phyloP scores from a whole-genome alignment of 2,329 filamentous ascomycete species.

The Didymella lethalis region DNA sequence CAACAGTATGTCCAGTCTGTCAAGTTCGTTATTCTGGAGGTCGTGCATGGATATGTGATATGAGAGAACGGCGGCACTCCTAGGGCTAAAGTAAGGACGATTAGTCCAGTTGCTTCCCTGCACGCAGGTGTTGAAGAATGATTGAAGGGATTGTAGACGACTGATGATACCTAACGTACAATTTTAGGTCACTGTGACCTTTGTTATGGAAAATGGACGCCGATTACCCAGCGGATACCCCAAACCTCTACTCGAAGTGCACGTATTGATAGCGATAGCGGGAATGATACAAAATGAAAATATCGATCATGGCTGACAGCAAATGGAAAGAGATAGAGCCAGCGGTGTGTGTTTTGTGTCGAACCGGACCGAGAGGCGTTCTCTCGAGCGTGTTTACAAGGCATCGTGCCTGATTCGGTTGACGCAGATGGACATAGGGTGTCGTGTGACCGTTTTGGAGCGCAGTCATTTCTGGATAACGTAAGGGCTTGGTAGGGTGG shows the following conservation, averaged over 20 bases:
- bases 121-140: neutral
- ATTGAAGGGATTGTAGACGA: neutral
- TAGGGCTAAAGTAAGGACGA: neutral
- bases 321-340: neutral
- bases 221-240: neutral
- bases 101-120: neutral
- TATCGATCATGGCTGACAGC: neutral
- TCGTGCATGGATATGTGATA: neutral
- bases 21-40: neutral
- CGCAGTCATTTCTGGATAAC: neutral
- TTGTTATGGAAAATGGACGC: neutral
- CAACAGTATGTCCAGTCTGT: neutral
- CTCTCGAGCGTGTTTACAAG: neutral
- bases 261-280: conserved; percentile 3
- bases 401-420: neutral
- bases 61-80: neutral
- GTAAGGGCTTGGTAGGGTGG: neutral
- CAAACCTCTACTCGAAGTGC: neutral
- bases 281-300: conserved; percentile 15
- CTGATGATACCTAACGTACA: neutral
- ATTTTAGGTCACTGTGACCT: conserved; percentile 2
- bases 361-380: neutral
- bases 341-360: neutral
- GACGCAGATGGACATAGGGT: neutral
- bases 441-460: neutral